phyloP scores from a whole-genome alignment of 768 basidiomycete genomes.

The Multifurca ochricompacta region DNA sequence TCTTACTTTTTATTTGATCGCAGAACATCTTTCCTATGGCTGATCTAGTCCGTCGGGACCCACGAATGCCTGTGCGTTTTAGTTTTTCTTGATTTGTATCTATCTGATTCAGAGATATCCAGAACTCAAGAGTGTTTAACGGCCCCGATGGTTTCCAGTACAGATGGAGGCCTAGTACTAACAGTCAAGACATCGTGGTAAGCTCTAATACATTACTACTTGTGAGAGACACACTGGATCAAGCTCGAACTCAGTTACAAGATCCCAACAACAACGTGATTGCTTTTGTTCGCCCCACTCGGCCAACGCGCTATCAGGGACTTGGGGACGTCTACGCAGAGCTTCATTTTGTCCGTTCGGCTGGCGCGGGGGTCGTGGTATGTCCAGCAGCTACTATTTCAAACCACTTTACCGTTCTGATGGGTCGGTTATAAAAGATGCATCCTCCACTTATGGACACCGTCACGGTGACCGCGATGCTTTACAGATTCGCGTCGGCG shows the following conservation, averaged over 20 bases:
- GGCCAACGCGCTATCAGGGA: conserved; percentile 67
- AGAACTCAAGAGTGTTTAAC: conserved; percentile 51
- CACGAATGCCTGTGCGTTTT: conserved; percentile 48
- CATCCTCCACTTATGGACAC: conserved; percentile 89
- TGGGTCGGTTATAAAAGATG: conserved; percentile 40
- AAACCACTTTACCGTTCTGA: conserved; percentile 13
- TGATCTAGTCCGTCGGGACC: conserved; percentile 69
- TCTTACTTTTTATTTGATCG: conserved; percentile 16
- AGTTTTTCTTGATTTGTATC: conserved; percentile 8
- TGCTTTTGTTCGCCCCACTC: conserved; percentile 73
- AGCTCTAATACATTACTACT: conserved; percentile 13
- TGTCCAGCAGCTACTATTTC: conserved; percentile 20
- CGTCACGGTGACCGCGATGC: conserved; percentile 77
- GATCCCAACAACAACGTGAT: conserved; percentile 62
- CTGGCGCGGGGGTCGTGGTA: conserved; percentile 79
- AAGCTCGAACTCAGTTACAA: conserved; percentile 45
- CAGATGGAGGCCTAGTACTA: conserved; percentile 67
- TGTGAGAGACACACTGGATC: conserved; percentile 3
- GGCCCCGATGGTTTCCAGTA: conserved; percentile 79
- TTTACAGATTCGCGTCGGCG: conserved; percentile 67
- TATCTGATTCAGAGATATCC: conserved; percentile 9
- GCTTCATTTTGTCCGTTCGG: conserved; percentile 71
- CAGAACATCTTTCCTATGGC: conserved; percentile 76
- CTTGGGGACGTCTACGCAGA: conserved; percentile 85
- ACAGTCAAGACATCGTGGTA: conserved; percentile 44